Evolutionary conservation across 441 rosid genomes (phyloP).

Genomic region (Croton setiger): DNA sequence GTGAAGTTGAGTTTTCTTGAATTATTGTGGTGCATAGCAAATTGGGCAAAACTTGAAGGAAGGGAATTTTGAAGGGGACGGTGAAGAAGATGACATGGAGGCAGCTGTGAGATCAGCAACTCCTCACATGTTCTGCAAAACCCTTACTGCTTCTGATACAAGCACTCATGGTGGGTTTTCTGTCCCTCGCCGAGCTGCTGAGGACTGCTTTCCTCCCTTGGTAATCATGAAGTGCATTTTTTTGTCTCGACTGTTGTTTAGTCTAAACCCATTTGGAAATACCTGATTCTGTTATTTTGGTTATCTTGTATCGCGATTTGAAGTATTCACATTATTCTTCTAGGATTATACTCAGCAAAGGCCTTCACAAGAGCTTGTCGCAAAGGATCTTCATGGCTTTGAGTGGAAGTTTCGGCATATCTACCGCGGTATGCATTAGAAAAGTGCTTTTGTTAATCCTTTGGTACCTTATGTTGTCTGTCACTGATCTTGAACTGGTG

Average conservation of each 20-base stretch:
- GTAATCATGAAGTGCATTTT: constrained; percentile 33
- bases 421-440: constrained; percentile 56
- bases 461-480: not conserved
- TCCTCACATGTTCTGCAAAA: constrained; percentile 98
- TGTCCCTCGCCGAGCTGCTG: constrained; percentile 98
- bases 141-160: constrained; percentile 97
- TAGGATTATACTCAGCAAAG: constrained; percentile 91
- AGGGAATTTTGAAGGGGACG: constrained; percentile 41
- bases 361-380: constrained; percentile 96
- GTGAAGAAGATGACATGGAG: constrained; percentile 67
- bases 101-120: constrained; percentile 55
- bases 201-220: constrained; percentile 98
- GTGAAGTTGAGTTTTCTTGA: constrained; percentile 17
- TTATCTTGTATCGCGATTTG: not conserved
- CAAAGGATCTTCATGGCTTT: constrained; percentile 87
- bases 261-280: not conserved
- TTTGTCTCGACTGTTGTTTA: not conserved
- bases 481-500: not conserved
- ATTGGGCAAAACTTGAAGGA: constrained; percentile 53
- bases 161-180: constrained; percentile 99
- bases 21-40: constrained; percentile 31
- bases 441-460: not conserved
- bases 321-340: constrained; percentile 16
- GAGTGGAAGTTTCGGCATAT: constrained; percentile 97
- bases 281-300: not conserved